phyloP scores from a whole-genome alignment of 192 early-diverging fungal species.

The Gaertneriomyces sp. region DNA sequence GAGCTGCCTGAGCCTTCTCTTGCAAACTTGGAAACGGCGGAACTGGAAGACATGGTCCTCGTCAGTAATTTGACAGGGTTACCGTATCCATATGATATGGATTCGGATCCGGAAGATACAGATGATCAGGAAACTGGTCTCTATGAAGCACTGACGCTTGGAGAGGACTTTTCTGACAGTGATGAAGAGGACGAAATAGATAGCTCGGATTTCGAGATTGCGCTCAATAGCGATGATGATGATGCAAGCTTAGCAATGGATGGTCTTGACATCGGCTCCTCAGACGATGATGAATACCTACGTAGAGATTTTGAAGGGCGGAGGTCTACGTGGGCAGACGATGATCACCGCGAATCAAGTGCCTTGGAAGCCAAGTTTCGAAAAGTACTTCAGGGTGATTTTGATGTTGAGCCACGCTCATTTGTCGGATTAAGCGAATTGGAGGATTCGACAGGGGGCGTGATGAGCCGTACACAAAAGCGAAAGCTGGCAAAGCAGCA shows the following conservation, averaged over 20 bases:
- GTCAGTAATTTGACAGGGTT: not conserved
- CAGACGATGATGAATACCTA: conserved; percentile 22
- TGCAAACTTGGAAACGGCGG: conserved; percentile 6
- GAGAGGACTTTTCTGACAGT: conserved; percentile 10
- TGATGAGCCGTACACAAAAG: not conserved
- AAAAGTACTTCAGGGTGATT: conserved; percentile 9
- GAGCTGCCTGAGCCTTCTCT: too few relatives aligned
- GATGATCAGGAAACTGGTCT: conserved; percentile 19
- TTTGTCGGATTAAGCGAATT: not conserved
- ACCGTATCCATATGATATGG: not conserved
- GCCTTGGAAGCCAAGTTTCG: not conserved
- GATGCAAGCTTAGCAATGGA: conserved; percentile 1
- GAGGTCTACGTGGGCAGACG: conserved; percentile 25
- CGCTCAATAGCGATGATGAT: too few relatives aligned
- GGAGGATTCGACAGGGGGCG: not conserved
- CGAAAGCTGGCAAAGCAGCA: conserved; percentile 1
- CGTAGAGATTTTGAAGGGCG: conserved; percentile 17
- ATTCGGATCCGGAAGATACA: conserved; percentile 9
- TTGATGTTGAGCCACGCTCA: conserved; percentile 3
- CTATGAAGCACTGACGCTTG: conserved; percentile 16
- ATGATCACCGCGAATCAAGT: not conserved
- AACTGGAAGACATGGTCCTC: too few relatives aligned
- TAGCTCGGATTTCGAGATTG: conserved; percentile 1
- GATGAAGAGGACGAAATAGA: conserved; percentile 2
- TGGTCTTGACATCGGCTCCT: conserved; percentile 17